Evolutionary conservation across 225 moss, liverwort and hornwort genomes (phyloP).

Genomic region (Thuidium tamariscinum): DNA sequence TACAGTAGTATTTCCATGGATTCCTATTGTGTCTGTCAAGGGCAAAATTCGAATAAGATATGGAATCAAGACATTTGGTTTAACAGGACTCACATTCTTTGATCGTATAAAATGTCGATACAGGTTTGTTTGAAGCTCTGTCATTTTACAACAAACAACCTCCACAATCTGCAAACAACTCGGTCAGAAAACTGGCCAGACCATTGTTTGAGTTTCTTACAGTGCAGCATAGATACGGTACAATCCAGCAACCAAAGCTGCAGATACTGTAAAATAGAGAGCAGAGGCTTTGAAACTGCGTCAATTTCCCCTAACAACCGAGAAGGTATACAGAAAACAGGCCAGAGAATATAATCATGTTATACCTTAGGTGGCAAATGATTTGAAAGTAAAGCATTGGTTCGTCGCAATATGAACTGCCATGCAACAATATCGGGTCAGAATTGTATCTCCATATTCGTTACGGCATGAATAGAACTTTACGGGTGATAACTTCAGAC

Average conservation of each 20-base stretch:
- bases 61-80: background rate
- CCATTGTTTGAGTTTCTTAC: background rate
- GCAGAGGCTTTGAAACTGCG: background rate
- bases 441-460: background rate
- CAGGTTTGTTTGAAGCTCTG: slow-evolving; percentile 71
- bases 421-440: background rate
- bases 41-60: background rate
- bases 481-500: background rate
- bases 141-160: slow-evolving; percentile 96
- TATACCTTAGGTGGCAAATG: slow-evolving; percentile 95
- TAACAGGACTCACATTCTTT: slow-evolving; percentile 59
- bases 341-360: background rate
- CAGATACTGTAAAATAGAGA: background rate
- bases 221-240: background rate
- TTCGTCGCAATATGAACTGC: slow-evolving; percentile 93
- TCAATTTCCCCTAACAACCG: background rate
- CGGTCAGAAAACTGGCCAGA: background rate
- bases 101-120: slow-evolving; percentile 91
- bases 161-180: slow-evolving; percentile 52
- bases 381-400: slow-evolving; percentile 89
- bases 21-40: background rate
- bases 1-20: background rate
- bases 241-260: background rate
- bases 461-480: background rate
- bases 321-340: background rate